These are phyloP conservation scores for Trametes sanguinea DNA, from an alignment of 768 basidiomycete species.

Conservation along the genomic window DNA sequence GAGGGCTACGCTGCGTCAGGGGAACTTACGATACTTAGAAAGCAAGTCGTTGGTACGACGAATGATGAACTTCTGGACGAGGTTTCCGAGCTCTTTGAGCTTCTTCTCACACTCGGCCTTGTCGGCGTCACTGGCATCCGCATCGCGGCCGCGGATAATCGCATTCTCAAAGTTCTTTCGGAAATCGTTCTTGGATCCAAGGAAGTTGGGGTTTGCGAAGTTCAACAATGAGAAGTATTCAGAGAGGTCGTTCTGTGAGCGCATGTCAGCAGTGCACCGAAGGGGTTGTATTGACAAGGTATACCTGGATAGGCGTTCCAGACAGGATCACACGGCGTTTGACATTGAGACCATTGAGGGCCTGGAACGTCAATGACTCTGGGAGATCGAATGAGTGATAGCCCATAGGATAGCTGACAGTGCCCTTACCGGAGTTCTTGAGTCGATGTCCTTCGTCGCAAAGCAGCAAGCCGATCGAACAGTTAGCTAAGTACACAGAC, in stretches of 20 bases:
- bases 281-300: slow-evolving; percentile 4
- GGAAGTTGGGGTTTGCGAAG: slow-evolving; percentile 89
- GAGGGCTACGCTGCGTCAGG: too few species aligned
- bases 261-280: background rate
- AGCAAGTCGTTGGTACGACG: slow-evolving; percentile 90
- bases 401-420: background rate
- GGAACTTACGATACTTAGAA: slow-evolving; percentile 84
- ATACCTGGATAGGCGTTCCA: slow-evolving; percentile 88
- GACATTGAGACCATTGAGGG: slow-evolving; percentile 80
- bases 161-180: slow-evolving; percentile 93
- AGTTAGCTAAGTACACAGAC: slow-evolving; percentile 71
- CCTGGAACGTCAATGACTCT: slow-evolving; percentile 89
- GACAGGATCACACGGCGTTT: slow-evolving; percentile 91
- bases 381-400: background rate
- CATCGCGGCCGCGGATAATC: slow-evolving; percentile 89
- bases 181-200: slow-evolving; percentile 88
- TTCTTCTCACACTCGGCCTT: slow-evolving; percentile 87
- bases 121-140: slow-evolving; percentile 75
- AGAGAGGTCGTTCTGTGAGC: slow-evolving; percentile 81
- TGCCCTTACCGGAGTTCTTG: slow-evolving; percentile 83
- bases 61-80: slow-evolving; percentile 94
- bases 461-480: slow-evolving; percentile 86
- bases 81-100: slow-evolving; percentile 83
- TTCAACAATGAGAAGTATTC: slow-evolving; percentile 94
- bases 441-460: slow-evolving; percentile 97